Conservation (phyloP, 2,329 filamentous ascomycete species). For the Colletotrichum sp. region DNA sequence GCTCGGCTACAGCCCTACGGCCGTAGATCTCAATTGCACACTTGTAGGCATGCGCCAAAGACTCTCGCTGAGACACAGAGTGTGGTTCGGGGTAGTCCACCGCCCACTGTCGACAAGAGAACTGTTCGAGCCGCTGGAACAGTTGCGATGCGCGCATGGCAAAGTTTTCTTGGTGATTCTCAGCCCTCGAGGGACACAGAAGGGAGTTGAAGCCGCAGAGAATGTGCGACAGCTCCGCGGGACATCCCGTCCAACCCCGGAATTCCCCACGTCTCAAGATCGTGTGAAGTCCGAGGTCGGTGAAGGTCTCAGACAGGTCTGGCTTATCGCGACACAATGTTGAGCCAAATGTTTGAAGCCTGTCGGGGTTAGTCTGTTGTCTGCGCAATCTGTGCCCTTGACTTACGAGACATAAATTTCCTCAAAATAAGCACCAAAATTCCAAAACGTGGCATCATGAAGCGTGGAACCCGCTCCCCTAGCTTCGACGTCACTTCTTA, state of each 20-base stretch:
- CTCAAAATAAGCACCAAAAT: not conserved
- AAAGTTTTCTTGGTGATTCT: not conserved
- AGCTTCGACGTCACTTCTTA: not conserved
- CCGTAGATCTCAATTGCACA: not conserved
- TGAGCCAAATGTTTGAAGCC: not conserved
- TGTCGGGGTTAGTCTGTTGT: not conserved
- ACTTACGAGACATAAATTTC: not conserved
- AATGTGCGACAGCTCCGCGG: not conserved
- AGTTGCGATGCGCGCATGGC: not conserved
- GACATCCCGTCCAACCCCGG: not conserved
- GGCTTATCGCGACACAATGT: not conserved
- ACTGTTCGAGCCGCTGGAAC: not conserved
- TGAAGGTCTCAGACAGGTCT: not conserved
- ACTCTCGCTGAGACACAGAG: not conserved
- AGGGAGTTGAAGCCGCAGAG: not conserved
- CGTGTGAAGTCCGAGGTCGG: not conserved
- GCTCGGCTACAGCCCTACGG: not conserved
- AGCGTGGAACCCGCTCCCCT: accelerated
- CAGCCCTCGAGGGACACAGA: not conserved
- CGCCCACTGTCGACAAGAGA: not conserved
- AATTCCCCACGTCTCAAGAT: not conserved
- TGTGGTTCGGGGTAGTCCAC: not conserved
- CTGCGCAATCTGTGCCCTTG: not conserved
- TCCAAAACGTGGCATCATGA: not conserved
- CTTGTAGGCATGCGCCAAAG: not conserved